phyloP scores from a whole-genome alignment of 2,329 filamentous ascomycete genomes.

The Blastomyces percursus region DNA sequence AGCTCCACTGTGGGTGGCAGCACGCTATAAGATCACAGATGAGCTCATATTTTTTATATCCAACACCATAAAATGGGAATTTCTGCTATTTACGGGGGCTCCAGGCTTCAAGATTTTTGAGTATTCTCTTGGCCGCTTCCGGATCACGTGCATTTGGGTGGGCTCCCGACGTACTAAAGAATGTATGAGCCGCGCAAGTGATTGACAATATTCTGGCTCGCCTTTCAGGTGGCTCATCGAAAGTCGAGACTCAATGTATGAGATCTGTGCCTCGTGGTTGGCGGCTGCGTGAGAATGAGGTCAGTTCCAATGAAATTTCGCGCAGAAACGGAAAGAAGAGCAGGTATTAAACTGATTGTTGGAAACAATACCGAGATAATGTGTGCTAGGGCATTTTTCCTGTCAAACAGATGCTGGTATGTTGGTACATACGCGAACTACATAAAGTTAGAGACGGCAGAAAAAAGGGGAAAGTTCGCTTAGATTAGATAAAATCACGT shows the following conservation, averaged over 20 bases:
- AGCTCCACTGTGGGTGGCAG: no score
- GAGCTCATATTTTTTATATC: no score
- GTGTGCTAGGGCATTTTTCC: not conserved
- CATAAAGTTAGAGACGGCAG: not conserved
- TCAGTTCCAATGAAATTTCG: not conserved
- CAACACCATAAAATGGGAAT: not conserved
- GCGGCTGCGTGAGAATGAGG: not conserved
- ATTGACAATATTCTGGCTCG: not conserved
- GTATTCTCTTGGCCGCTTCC: not conserved
- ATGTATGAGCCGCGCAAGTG: conserved; percentile 4
- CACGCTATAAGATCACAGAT: no score
- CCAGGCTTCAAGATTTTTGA: conserved; percentile 4
- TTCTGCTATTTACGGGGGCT: not conserved
- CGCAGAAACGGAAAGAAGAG: not conserved
- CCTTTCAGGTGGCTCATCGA: not conserved
- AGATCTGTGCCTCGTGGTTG: not conserved
- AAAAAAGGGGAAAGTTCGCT: not conserved
- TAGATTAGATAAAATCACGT: not conserved
- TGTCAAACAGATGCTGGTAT: not conserved
- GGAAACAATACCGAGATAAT: conserved; percentile 4
- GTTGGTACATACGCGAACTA: conserved; percentile 1
- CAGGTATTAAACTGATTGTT: not conserved
- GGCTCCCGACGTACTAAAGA: conserved; percentile 3
- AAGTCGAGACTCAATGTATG: conserved; percentile 2
- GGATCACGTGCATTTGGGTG: conserved; percentile 5